phyloP scores from a whole-genome alignment of 306 rosid genomes.

The Vicia faba region DNA sequence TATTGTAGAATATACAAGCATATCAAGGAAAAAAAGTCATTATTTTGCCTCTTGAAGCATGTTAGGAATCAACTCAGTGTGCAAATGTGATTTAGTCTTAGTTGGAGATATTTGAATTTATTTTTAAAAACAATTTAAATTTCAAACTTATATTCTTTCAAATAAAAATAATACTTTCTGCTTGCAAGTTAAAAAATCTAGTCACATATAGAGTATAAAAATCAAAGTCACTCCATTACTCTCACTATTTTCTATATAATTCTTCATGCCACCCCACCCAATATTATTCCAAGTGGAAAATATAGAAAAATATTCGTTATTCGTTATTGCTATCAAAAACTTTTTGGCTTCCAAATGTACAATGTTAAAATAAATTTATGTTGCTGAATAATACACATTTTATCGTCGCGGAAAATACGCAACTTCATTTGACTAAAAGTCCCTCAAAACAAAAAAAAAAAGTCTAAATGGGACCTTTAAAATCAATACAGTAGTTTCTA shows the following conservation, averaged over 20 bases:
- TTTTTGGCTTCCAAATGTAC: neutral
- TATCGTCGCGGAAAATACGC: neutral
- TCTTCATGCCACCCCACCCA: neutral
- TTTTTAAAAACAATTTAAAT: neutral
- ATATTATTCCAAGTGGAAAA: neutral
- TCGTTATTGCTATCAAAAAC: neutral
- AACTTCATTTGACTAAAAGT: neutral
- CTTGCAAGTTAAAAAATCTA: neutral
- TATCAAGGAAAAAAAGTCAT: too few species aligned
- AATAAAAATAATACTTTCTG: too few species aligned
- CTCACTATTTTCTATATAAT: conserved; percentile 12
- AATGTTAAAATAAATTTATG: neutral
- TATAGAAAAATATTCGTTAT: neutral
- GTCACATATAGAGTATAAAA: neutral
- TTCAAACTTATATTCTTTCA: neutral
- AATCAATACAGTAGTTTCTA: too few species aligned
- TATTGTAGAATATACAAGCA: too few species aligned
- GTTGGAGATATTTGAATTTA: neutral
- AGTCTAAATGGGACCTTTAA: neutral
- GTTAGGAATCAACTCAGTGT: neutral
- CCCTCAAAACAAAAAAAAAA: neutral
- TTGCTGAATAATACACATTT: neutral
- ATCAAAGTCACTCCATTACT: conserved; percentile 23
- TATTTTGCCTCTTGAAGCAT: neutral
- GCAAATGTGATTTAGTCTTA: neutral